Evolutionary conservation across 495 filamentous ascomycete genomes (phyloP), one percentile per base, ranked within the genome.

Genomic region (Sordaria brevicollis): DNA sequence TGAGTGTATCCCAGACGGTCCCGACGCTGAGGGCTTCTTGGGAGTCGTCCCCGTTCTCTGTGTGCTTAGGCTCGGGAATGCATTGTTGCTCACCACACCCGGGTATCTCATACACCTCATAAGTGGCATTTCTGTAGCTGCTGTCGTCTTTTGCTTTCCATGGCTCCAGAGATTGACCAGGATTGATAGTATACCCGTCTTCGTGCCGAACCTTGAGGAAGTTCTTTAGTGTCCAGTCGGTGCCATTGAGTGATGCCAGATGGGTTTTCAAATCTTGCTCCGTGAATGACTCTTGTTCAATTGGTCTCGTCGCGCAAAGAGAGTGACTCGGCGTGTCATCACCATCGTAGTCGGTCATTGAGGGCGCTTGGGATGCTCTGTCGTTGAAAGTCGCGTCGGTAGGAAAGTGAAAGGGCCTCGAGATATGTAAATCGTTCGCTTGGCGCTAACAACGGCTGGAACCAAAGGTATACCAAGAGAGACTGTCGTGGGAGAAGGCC

Each of bases 71-170:
- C 13, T 79, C 34, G 3, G 81, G 74, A 0, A 74, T 71, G 21
- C 81, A 82, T 70, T 86, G 80, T 21, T 71, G 72, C 3, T 81
- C 80, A 19, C 49, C 49, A 4, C 49, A 29, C 5, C 49, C 49
- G 13, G 49, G 11, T 62, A 88, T 77, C 69, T 86, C 85, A 67
- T 83, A 86, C 7, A 88, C 78, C 62, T 81, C 82, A 66, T 83
- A 85, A 62, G 82, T 83, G 7, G 79, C 79, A 67, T 79, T 77
- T 54, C 81, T 79, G 65, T 76, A 82, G 19, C 73, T 77, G 9
- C 79, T 77, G 2, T 71, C 76, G 4, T 76, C 70, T n/a, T 29
- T 68, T 4, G 71, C 57, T 10, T 41, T 21, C 67, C 71, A 31
- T 70, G 74, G 29, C 67, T 76, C 49, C 49, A 62, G 33, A 31